Evolutionary conservation across 805 yeast species (phyloP).

Genomic region (Sugiyamaella qingdaonensis): DNA sequence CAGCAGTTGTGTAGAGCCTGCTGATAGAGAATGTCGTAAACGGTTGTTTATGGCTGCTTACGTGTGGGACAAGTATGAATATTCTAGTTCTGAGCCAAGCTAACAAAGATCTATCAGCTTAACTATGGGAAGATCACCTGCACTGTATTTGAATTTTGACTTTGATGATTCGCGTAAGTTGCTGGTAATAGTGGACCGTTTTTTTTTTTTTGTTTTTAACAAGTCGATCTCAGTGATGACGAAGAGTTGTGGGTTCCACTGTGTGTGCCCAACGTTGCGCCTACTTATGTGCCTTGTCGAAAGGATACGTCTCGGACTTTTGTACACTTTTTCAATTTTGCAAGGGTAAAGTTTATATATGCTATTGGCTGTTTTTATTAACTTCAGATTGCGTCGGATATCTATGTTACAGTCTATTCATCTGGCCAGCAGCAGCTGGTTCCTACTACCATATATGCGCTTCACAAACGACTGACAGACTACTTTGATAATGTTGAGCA

Average conservation of each 20-base stretch:
- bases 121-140: constrained; percentile 6
- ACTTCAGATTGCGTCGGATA: constrained; percentile 3
- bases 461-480: background rate
- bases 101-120: constrained; percentile 1
- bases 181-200: background rate
- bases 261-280: background rate
- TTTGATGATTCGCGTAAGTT: constrained; percentile 2
- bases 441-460: background rate
- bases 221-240: constrained; percentile 6
- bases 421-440: background rate
- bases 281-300: background rate
- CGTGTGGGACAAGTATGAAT: constrained; percentile 6
- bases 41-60: constrained; percentile 7
- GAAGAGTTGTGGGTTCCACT: constrained; percentile 5
- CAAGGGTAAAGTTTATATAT: background rate
- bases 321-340: constrained; percentile 6
- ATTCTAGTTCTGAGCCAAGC: background rate
- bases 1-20: constrained; percentile 4
- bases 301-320: background rate
- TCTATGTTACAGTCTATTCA: background rate
- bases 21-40: constrained; percentile 6
- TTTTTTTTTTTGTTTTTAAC: background rate
- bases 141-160: background rate
- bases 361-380: background rate
- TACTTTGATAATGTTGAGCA: background rate